Evolutionary conservation across 306 rosid genomes (phyloP).

Genomic region (Begonia masoniana): DNA sequence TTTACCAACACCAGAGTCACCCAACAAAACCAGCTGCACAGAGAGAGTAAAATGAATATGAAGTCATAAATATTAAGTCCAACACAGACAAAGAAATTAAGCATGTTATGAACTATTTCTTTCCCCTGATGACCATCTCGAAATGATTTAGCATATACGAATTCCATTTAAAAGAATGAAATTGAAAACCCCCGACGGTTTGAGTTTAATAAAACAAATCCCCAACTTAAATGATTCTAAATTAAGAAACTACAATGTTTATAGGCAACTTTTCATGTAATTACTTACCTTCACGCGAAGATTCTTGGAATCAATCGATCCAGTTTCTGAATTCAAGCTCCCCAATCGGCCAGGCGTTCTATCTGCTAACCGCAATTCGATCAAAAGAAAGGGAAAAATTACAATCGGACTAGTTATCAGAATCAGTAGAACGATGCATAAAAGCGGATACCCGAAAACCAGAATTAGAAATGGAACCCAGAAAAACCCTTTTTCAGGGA

Average conservation of each 20-base stretch:
- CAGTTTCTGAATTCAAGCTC: constrained; percentile 45
- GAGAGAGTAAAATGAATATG: constrained; percentile 18
- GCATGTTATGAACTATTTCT: not conserved
- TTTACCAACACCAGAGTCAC: constrained; percentile 99
- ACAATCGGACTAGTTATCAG: too few species aligned
- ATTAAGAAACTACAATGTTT: not conserved
- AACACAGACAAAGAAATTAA: not conserved
- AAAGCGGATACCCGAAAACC: constrained; percentile 1
- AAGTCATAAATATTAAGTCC: not conserved
- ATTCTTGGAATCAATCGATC: constrained; percentile 64
- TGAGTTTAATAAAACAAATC: too few species aligned
- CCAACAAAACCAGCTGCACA: constrained; percentile 82
- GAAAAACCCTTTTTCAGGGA: not conserved
- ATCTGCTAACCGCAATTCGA: constrained; percentile 24
- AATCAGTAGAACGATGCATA: not conserved
- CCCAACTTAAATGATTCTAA: too few species aligned
- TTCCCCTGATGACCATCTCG: too few species aligned
- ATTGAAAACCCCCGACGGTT: not conserved
- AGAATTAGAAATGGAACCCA: not conserved
- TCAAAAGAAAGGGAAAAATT: not conserved
- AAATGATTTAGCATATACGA: too few species aligned
- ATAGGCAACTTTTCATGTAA: not conserved
- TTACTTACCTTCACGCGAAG: constrained; percentile 87
- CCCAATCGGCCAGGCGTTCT: constrained; percentile 48
- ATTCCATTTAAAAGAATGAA: not conserved